Conservation (phyloP, 306 rosid species). For the Vigna angularis region DNA sequence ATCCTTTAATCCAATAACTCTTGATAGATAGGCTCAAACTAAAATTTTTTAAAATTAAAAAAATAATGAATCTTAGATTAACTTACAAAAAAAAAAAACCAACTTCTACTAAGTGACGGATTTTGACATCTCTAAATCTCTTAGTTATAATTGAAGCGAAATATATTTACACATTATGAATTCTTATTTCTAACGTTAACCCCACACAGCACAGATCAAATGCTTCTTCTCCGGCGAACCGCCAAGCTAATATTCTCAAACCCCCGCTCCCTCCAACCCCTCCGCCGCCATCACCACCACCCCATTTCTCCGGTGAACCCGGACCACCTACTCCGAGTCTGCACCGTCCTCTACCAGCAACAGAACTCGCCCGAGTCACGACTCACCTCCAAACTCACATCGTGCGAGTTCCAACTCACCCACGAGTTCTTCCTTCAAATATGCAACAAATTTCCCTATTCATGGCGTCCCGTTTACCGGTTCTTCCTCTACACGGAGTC, state of each 20-base stretch:
- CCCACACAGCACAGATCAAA: not conserved
- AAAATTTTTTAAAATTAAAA: too few relatives aligned
- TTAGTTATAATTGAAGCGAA: too few relatives aligned
- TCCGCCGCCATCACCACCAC: conserved; percentile 37
- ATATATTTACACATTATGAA: too few relatives aligned
- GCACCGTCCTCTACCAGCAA: conserved; percentile 80
- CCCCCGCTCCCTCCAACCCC: conserved; percentile 13
- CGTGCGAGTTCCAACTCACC: conserved; percentile 63
- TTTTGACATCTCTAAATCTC: too few relatives aligned
- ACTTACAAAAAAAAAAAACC: too few relatives aligned
- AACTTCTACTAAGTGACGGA: too few relatives aligned
- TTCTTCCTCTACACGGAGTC: conserved; percentile 60
- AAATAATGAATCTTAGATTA: too few relatives aligned
- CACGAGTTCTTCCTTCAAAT: conserved; percentile 93
- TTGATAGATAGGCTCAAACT: too few relatives aligned
- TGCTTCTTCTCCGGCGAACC: conserved; percentile 45
- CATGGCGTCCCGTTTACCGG: conserved; percentile 81
- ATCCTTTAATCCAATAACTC: too few relatives aligned
- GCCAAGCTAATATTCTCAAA: not conserved
- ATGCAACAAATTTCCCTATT: conserved; percentile 78
- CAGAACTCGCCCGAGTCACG: conserved; percentile 73
- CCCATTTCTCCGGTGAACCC: conserved; percentile 54
- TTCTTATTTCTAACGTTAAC: too few relatives aligned
- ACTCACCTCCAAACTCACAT: conserved; percentile 65
- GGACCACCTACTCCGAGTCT: conserved; percentile 65